phyloP scores from a whole-genome alignment of 2,329 filamentous ascomycete genomes.

The Ceratocystis destructans region DNA sequence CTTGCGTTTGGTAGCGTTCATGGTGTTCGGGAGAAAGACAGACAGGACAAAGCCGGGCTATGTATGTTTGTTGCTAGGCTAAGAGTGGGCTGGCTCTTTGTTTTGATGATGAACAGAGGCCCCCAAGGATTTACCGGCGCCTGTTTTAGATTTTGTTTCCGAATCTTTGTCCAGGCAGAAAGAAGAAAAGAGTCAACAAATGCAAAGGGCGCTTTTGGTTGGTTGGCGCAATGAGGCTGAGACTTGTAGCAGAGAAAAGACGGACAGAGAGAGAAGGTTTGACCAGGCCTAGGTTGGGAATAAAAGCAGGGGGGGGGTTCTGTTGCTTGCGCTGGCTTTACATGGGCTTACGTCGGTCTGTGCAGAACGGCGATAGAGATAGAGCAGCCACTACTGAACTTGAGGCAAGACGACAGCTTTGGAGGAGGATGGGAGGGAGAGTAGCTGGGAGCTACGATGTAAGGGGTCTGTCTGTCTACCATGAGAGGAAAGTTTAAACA shows the following conservation, averaged over 20 bases:
- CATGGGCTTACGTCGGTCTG: too few relatives aligned
- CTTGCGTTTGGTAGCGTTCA: slow-evolving; percentile 72
- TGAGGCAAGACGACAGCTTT: neutral
- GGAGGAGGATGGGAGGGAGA: too few relatives aligned
- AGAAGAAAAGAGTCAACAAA: neutral
- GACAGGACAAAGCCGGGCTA: neutral
- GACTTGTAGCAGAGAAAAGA: too few relatives aligned
- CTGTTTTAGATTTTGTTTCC: slow-evolving; percentile 17
- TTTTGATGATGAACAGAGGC: neutral
- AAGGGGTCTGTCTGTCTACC: too few relatives aligned
- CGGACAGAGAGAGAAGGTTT: too few relatives aligned
- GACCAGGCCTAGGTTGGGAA: too few relatives aligned
- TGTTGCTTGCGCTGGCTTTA: too few relatives aligned
- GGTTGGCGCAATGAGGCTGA: too few relatives aligned
- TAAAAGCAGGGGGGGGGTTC: too few relatives aligned
- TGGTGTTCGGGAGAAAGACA: slow-evolving; percentile 25
- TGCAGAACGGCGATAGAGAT: neutral
- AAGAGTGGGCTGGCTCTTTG: neutral
- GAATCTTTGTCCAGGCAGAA: neutral
- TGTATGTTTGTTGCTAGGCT: neutral
- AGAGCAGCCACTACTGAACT: neutral
- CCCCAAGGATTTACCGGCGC: slow-evolving; percentile 12
- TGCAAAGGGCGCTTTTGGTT: too few relatives aligned
- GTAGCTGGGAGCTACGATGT: too few relatives aligned
- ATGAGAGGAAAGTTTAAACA: neutral